These are phyloP conservation scores for Pichia sp. DNA, from an alignment of 1,139 yeast species.

Conservation along the genomic window DNA sequence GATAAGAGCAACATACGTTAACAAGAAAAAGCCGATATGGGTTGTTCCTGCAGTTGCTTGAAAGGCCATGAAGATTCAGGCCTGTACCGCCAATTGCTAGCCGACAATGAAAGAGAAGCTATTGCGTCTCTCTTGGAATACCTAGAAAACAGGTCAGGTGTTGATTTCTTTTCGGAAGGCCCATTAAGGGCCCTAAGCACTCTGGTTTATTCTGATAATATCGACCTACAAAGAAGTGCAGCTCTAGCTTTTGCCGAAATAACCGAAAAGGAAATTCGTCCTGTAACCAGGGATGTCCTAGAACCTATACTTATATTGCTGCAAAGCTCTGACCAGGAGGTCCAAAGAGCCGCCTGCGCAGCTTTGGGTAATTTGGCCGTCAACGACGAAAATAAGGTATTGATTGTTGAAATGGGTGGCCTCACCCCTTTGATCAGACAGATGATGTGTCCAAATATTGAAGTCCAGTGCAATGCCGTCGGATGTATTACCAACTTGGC, in stretches of 20 bases:
- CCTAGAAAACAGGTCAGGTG: constrained; percentile 80
- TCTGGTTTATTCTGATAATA: constrained; percentile 87
- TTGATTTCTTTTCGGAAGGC: constrained; percentile 89
- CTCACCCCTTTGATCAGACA: constrained; percentile 92
- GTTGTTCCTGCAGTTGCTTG: constrained; percentile 62
- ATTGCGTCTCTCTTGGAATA: constrained; percentile 85
- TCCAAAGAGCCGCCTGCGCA: constrained; percentile 98
- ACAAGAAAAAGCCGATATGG: constrained; percentile 40
- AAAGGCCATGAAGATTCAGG: constrained; percentile 36
- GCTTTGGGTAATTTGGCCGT: constrained; percentile 97
- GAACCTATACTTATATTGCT: constrained; percentile 87
- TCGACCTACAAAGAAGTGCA: constrained; percentile 94
- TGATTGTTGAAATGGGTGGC: constrained; percentile 98
- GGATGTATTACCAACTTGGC: constrained; percentile 98
- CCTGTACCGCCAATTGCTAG: constrained; percentile 76
- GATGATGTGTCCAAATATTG: constrained; percentile 95
- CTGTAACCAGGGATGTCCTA: constrained; percentile 84
- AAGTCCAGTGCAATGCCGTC: constrained; percentile 98
- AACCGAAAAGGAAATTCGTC: constrained; percentile 90
- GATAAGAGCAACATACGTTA: not conserved
- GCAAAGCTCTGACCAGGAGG: constrained; percentile 87
- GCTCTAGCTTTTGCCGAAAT: constrained; percentile 98
- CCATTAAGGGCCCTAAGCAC: constrained; percentile 88
- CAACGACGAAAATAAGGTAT: constrained; percentile 85
- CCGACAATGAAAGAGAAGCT: constrained; percentile 97